Evolutionary conservation across 805 yeast species (phyloP), one percentile per base, ranked within the genome.

Genomic region (Saccharomycopsis sp.): DNA sequence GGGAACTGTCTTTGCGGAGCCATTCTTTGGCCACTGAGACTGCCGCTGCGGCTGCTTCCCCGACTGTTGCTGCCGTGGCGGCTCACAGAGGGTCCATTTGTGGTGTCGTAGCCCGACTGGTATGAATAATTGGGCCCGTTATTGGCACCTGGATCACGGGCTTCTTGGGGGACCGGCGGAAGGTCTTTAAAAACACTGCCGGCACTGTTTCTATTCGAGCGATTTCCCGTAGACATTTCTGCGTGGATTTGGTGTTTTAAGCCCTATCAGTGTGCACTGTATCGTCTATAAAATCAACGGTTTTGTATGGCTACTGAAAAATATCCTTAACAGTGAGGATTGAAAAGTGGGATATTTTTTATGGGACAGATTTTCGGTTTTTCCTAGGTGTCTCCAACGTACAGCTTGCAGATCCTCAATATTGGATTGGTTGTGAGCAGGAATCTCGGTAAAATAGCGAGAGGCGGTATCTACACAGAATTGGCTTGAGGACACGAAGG

Each of bases 81-180:
- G 20, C 48, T 34, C 34, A 23, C 21, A 37, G 58, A 23, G 44
- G 16, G 44, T 37, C 16, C 21, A 16, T 18, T 18, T 4, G 21
- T 20, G 21, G 8, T n/a, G 7, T n/a, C 21, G 48, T 44, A 44
- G 21, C 48, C 48, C 16, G 48, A 44, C 41, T 56, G 23, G 44
- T 44, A 53, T 2, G 24, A 34, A 47, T 15, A 54, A 18, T 15
- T 23, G 15, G 48, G 18, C 16, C 37, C 53, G 14, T 20, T 50
- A 37, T 40, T 5, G 52, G 23, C 40, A 8, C 24, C 34, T 14
- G 21, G 34, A n/a, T 16, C 34, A 20, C 15, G 9, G 12, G 50
- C 40, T 24, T 46, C 52, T 44, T 48, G 53, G 4, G 61, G 61
- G 12, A 58, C 58, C 16, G 57, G 61, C 15, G 61, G 61, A 40